phyloP scores from a whole-genome alignment of 345 rosid genomes.

The Dipteronia dyeriana region DNA sequence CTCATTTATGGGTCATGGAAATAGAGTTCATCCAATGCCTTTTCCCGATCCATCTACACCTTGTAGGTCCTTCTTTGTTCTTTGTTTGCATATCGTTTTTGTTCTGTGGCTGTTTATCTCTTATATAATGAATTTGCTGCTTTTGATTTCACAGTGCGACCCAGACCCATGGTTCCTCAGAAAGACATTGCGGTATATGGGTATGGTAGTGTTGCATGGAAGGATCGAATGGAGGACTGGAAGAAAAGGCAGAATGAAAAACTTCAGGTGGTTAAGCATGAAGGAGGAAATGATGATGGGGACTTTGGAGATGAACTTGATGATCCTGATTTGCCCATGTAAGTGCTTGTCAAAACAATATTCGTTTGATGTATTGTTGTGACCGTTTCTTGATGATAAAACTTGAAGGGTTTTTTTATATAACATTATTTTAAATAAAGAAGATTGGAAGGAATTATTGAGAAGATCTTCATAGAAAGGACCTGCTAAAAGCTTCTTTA shows the following conservation, averaged over 20 bases:
- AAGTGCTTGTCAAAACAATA: slow-evolving; percentile 24
- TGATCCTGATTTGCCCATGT: slow-evolving; percentile 94
- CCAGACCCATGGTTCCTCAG: slow-evolving; percentile 93
- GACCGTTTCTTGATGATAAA: not conserved
- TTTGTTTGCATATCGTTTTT: not conserved
- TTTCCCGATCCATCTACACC: slow-evolving; percentile 69
- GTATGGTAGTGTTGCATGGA: slow-evolving; percentile 99
- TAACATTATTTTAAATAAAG: not conserved
- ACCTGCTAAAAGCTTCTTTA: not conserved
- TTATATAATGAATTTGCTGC: slow-evolving; percentile 10
- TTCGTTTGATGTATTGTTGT: not conserved
- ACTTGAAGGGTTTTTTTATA: not conserved
- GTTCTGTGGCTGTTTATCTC: not conserved
- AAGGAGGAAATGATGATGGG: slow-evolving; percentile 68
- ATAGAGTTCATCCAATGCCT: slow-evolving; percentile 69
- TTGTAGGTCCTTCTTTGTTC: slow-evolving; percentile 45
- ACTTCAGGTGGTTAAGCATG: slow-evolving; percentile 80
- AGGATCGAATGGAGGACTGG: slow-evolving; percentile 93
- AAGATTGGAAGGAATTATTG: not conserved
- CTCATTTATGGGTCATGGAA: slow-evolving; percentile 67
- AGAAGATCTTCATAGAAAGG: not conserved
- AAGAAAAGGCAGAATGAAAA: slow-evolving; percentile 77
- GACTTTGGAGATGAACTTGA: slow-evolving; percentile 65
- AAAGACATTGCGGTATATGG: slow-evolving; percentile 87
- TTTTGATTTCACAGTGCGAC: slow-evolving; percentile 54